phyloP scores from a whole-genome alignment of 1,284 basidiomycete genomes.

The Exsudoporus floridanus region DNA sequence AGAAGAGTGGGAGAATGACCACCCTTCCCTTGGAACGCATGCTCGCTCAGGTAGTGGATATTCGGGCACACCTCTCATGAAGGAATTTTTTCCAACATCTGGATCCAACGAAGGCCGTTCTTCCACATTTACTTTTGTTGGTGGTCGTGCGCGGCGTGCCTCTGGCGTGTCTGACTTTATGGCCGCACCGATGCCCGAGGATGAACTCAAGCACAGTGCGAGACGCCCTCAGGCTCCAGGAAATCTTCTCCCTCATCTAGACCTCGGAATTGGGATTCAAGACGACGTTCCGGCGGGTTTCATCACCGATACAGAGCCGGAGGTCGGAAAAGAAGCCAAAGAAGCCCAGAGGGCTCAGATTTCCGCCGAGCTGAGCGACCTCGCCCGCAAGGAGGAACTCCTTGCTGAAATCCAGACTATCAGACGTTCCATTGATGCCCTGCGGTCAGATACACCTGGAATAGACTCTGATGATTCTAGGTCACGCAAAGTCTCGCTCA shows the following conservation, averaged over 20 bases:
- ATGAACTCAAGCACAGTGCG: constrained; percentile 54
- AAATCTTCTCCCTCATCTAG: constrained; percentile 66
- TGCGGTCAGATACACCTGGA: constrained; percentile 65
- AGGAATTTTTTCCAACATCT: constrained; percentile 54
- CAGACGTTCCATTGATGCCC: constrained; percentile 69
- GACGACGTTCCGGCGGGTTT: constrained; percentile 69
- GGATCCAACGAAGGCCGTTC: constrained; percentile 49
- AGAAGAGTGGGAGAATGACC: constrained; percentile 84
- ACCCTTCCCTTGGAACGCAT: constrained; percentile 62
- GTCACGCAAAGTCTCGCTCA: constrained; percentile 66
- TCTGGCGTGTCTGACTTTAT: constrained; percentile 74
- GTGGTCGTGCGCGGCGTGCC: constrained; percentile 51
- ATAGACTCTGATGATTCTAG: constrained; percentile 50
- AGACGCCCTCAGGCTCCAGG: constrained; percentile 48
- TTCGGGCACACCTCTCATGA: constrained; percentile 58
- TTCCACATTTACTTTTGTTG: constrained; percentile 50
- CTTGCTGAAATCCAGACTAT: constrained; percentile 76
- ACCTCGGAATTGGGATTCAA: constrained; percentile 70
- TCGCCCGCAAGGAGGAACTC: constrained; percentile 67
- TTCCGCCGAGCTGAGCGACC: constrained; percentile 52
- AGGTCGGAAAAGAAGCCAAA: constrained; percentile 36
- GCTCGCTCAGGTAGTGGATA: constrained; percentile 59
- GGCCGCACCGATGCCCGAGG: constrained; percentile 56
- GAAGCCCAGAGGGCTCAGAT: constrained; percentile 41
- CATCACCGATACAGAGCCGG: constrained; percentile 43